A percentile compares a stretch with the other conserved stretches of the same genome.
Conservation (phyloP, 2,329 filamentous ascomycete species). For the Claviceps capensis region DNA sequence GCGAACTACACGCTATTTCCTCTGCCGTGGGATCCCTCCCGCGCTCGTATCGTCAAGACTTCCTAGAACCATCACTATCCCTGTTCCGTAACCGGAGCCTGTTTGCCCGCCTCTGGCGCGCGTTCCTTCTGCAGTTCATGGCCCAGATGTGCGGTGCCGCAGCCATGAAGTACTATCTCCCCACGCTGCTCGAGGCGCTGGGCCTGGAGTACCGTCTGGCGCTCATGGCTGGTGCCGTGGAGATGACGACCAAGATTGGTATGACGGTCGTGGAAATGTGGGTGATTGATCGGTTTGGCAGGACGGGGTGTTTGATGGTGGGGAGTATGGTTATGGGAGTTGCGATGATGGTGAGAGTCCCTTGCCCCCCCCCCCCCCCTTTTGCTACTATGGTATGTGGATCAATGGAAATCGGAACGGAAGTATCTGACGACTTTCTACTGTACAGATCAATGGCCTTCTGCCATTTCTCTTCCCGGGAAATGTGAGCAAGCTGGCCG, state of each 20-base stretch:
- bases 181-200: slow-evolving; percentile 35
- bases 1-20: slow-evolving; percentile 32
- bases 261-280: slow-evolving; percentile 43
- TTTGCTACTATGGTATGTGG: too few species aligned
- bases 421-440: not conserved
- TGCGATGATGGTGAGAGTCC: slow-evolving; percentile 32
- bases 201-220: slow-evolving; percentile 34
- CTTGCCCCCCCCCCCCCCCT: too few species aligned
- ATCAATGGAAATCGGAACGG: too few species aligned
- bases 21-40: slow-evolving; percentile 27
- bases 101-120: slow-evolving; percentile 41
- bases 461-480: slow-evolving; percentile 36
- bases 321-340: slow-evolving; percentile 39
- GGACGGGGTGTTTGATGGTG: slow-evolving; percentile 32
- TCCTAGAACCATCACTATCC: slow-evolving; percentile 15
- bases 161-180: slow-evolving; percentile 47
- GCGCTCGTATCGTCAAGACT: slow-evolving; percentile 10
- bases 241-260: slow-evolving; percentile 43
- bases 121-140: slow-evolving; percentile 44
- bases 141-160: slow-evolving; percentile 46
- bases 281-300: slow-evolving; percentile 38
- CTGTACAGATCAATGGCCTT: slow-evolving; percentile 36
- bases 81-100: slow-evolving; percentile 35
- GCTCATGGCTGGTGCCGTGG: slow-evolving; percentile 39
- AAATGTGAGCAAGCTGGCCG: slow-evolving; percentile 32